Evolutionary conservation across 768 basidiomycete genomes (phyloP).

Genomic region (Panaeolus cyanescens): DNA sequence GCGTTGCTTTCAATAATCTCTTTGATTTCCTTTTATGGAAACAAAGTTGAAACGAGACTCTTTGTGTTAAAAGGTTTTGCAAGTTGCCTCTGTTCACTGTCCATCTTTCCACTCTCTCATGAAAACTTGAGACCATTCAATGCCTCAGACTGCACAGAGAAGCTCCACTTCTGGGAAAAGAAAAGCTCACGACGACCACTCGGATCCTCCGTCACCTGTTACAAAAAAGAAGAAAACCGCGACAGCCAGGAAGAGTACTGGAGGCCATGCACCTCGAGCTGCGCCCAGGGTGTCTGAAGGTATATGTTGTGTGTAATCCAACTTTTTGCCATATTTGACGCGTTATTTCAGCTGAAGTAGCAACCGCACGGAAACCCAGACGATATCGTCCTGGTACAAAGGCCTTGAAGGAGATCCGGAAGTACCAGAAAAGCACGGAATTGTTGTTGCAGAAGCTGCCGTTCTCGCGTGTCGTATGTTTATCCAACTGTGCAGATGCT

Average conservation of each 20-base stretch:
- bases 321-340: neutral
- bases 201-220: slow-evolving; percentile 48
- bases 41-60: slow-evolving; percentile 33
- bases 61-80: too few relatives aligned
- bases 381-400: slow-evolving; percentile 91
- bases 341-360: slow-evolving; percentile 17
- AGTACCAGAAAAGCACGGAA: slow-evolving; percentile 93
- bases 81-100: neutral
- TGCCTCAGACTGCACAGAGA: slow-evolving; percentile 74
- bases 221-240: slow-evolving; percentile 51
- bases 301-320: neutral
- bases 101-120: neutral
- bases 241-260: slow-evolving; percentile 87
- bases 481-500: neutral
- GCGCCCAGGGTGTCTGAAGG: slow-evolving; percentile 10
- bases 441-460: slow-evolving; percentile 85
- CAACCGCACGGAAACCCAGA: slow-evolving; percentile 45
- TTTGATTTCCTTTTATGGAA: slow-evolving; percentile 23
- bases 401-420: slow-evolving; percentile 89
- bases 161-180: slow-evolving; percentile 48
- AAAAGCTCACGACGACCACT: slow-evolving; percentile 42
- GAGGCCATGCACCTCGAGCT: slow-evolving; percentile 49
- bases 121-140: slow-evolving; percentile 25
- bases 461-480: slow-evolving; percentile 86
- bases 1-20: slow-evolving; percentile 17